phyloP scores from a whole-genome alignment of 2,329 filamentous ascomycete species.

The Pestalotiopsis sp. region DNA sequence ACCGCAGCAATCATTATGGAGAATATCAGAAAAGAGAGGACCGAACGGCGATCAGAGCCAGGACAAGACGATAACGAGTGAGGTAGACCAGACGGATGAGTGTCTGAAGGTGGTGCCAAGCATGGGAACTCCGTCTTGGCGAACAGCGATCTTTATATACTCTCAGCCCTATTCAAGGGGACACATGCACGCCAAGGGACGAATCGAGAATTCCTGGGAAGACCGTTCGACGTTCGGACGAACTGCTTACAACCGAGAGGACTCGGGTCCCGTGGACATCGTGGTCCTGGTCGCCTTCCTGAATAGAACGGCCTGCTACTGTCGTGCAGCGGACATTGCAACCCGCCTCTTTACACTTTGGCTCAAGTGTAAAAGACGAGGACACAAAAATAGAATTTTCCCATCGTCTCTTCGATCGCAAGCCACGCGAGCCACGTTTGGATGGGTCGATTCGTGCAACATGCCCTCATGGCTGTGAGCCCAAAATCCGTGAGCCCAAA shows the following conservation, averaged over 20 bases:
- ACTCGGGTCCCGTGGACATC: not conserved
- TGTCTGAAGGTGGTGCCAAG: conserved; percentile 2
- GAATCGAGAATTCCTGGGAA: not conserved
- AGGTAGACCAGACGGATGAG: not conserved
- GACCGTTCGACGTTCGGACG: not conserved
- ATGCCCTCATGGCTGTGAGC: no score
- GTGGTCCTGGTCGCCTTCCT: not conserved
- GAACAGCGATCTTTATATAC: conserved; percentile 2
- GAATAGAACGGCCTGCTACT: not conserved
- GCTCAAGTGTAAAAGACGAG: not conserved
- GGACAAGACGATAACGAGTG: not conserved
- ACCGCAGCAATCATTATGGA: conserved; percentile 24
- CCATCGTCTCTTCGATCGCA: not conserved
- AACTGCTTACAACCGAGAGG: not conserved
- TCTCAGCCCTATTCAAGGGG: conserved; percentile 1
- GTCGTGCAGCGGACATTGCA: not conserved
- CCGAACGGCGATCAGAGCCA: not conserved
- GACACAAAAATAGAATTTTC: not conserved
- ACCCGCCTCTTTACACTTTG: not conserved
- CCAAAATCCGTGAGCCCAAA: not conserved
- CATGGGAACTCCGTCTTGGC: not conserved
- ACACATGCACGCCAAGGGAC: not conserved
- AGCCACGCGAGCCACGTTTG: not conserved
- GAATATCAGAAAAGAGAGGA: not conserved
- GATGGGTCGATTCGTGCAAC: not conserved